These are phyloP conservation scores for Seiridium unicorne DNA, from an alignment of 2,329 filamentous ascomycete species.

Conservation along the genomic window DNA sequence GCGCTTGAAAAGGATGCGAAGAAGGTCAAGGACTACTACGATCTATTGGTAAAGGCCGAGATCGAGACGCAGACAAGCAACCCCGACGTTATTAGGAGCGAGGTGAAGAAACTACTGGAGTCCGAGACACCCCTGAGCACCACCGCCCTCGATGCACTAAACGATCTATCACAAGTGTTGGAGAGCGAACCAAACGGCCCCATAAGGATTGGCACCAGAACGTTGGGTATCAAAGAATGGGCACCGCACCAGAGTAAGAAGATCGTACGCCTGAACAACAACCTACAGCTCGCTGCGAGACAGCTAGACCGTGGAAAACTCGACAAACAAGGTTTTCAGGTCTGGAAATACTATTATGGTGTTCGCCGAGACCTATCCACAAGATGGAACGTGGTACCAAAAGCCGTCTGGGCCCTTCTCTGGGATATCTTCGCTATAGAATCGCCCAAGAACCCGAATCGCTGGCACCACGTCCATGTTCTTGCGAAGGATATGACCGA, in stretches of 20 bases:
- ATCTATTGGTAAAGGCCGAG: conserved; percentile 23
- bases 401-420: conserved; percentile 60
- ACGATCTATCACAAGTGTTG: neutral
- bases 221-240: neutral
- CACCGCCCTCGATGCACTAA: neutral
- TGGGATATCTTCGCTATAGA: conserved; percentile 62
- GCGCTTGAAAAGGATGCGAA: conserved; percentile 37
- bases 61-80: conserved; percentile 20
- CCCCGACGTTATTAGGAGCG: neutral
- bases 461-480: conserved; percentile 58
- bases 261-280: conserved; percentile 19
- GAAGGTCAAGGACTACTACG: conserved; percentile 19
- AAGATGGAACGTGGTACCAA: conserved; percentile 54
- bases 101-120: neutral
- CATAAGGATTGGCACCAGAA: neutral
- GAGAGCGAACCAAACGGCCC: neutral
- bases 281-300: conserved; percentile 19
- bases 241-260: neutral
- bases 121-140: neutral
- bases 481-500: conserved; percentile 66
- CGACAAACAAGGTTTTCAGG: conserved; percentile 12
- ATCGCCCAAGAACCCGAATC: conserved; percentile 46
- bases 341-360: conserved; percentile 50
- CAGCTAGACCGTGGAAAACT: conserved; percentile 9
- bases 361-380: conserved; percentile 42